phyloP scores from a whole-genome alignment of 257 asterid genomes.

The Ligustrum vulgare region DNA sequence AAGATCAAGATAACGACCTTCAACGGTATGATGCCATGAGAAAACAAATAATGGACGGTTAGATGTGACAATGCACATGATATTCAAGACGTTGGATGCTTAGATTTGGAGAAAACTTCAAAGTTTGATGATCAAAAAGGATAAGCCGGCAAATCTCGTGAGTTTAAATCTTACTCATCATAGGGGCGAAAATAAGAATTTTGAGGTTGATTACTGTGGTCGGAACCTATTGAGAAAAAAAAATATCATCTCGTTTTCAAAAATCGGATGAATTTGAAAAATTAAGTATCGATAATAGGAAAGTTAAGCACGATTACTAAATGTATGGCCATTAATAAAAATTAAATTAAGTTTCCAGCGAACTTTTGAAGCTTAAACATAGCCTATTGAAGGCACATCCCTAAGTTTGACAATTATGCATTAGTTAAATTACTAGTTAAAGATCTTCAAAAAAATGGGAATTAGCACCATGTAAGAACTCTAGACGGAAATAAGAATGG shows the following conservation, averaged over 20 bases:
- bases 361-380: too few species aligned
- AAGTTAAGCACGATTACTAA: too few species aligned
- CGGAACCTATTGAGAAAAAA: background rate
- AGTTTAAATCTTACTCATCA: background rate
- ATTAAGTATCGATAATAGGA: too few species aligned
- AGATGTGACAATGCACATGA: background rate
- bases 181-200: background rate
- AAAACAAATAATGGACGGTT: background rate
- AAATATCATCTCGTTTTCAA: too few species aligned
- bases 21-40: background rate
- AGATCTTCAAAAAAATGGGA: too few species aligned
- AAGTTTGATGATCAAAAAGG: background rate
- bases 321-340: background rate
- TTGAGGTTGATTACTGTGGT: background rate
- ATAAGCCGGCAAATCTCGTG: background rate
- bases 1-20: slow-evolving; percentile 5
- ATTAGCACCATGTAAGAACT: too few species aligned
- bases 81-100: background rate
- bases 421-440: too few species aligned
- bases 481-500: too few species aligned
- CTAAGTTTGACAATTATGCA: too few species aligned
- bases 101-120: background rate
- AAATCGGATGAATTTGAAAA: too few species aligned
- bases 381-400: too few species aligned
- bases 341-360: too few species aligned